Evolutionary conservation across 768 basidiomycete genomes (phyloP), one percentile per base, ranked within the genome.

Genomic region (Filobasidium wieringae): DNA sequence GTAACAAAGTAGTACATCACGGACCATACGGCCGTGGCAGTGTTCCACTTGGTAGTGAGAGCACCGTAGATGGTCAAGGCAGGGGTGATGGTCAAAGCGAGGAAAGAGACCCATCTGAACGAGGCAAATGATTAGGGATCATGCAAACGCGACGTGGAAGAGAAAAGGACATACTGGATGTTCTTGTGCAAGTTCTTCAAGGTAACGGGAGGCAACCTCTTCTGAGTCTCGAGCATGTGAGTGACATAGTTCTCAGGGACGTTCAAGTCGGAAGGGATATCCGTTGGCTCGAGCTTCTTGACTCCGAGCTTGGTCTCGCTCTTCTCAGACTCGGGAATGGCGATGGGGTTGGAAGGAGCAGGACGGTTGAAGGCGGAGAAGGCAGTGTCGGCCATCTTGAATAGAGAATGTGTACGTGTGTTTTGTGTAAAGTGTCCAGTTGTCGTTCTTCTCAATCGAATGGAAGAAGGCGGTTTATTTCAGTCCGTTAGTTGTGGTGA

Each of bases 171-270:
- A 12, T 22, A 47, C 57, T 75, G 66, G 58, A 75, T 70, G 60
- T 74, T 74, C 74, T 86, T 83, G 63, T 89, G 75, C 55, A 80
- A 69, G 66, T 84, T 87, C 29, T 75, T 69, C 81, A 79, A 81
- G 4, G 78, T 76, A 62, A 88, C 75, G 0, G 85, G 85, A 0
- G 86, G 86, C 11, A 84, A 77, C 2, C 82, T 67, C 68, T 84
- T 85, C 58, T 80, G 78, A 32, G 80, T 82, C 64, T 80, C 81
- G 67, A 88, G 78, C 4, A 83, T 86, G 72, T 85, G 79, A 24
- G 82, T 76, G 70, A 88, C 86, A 66, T 88, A 88, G 78, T 88
- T 87, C 74, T 87, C 86, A 15, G 85, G 84, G 58, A 87, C 82
- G 63, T 73, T 51, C 30, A 57, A 27, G 64, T 76, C 75, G 26